Base-by-base conservation (phyloP, 768 basidiomycete genomes). In the Pleurotus pulmonarius region DNA sequence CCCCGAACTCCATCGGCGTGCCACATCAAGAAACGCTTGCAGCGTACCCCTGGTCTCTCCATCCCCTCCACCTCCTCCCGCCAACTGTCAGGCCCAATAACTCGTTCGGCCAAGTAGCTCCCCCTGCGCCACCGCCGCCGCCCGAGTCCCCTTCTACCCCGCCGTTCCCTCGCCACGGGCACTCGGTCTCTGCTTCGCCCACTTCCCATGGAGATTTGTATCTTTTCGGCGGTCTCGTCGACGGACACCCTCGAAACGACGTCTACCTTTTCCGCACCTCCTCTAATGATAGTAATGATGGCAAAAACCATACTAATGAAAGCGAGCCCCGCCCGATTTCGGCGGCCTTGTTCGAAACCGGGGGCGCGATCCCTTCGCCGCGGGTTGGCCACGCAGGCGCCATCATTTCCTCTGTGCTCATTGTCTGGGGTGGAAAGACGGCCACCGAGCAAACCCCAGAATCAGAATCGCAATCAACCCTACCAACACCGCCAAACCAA, bases 391-490 rank as follows among this genome's bases (percentile, higher is more conserved):
- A 99, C 74, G 93, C 94, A 2, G 88, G 90, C 69, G 96, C 96
- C 5, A 83, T 98, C 49, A 94, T 98, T 56, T 92, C 93, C 69
- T 94, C 90, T 65, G 96, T 98, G 48, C 77, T 99, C 58, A 90
- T 98, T 58, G 88, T 98, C 2, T 99, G 97, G 97, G 97, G 97
- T 29, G 97, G 96, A 22, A 96, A 99, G 67, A 98, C 95, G 3
- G 94, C 92, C 72, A 83, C 86, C 12, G 20, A 87, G 63, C 75
- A 75, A n/a, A 82, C 76, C 69, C 74, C 79, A 29, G 82, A 78
- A 61, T 76, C 76, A 7, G 73, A 11, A 11, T 3, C 29, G 4
- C 29, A 34, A 9, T 2, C 29, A 34, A 34, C 29, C 11, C 0
- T 8, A 34, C 9, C 29, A 34, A 0, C 29, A 9, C 1, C 29